Percentiles rank a stretch among this genome's conserved stretches.
phyloP scores from a whole-genome alignment of 441 rosid genomes.

The Geranium incanum region DNA sequence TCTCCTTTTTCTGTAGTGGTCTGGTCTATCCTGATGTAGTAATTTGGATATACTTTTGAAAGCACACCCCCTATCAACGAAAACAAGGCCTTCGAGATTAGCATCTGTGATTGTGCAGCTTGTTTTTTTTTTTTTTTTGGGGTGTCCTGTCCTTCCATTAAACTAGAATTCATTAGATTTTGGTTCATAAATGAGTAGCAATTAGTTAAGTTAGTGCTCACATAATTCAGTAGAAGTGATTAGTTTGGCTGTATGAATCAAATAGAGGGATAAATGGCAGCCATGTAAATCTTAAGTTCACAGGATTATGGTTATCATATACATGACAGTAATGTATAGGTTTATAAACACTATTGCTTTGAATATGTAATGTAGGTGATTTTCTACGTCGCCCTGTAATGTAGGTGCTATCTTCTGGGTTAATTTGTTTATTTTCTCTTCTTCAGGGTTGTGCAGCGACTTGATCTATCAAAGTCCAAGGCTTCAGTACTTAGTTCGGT shows the following conservation, averaged over 20 bases:
- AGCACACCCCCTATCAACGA: neutral
- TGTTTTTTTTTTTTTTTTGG: neutral
- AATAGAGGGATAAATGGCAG: neutral
- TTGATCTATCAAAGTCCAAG: conserved; percentile 93
- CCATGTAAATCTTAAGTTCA: neutral
- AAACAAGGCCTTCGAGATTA: neutral
- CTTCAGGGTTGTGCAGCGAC: conserved; percentile 90
- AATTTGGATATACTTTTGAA: neutral
- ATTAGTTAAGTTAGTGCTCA: neutral
- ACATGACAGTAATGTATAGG: neutral
- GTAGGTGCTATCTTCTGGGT: conserved; percentile 14
- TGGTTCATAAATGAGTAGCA: neutral
- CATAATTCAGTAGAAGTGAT: neutral
- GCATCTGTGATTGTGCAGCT: neutral
- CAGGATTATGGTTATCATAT: neutral
- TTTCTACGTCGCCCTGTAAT: conserved; percentile 3
- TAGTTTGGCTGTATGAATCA: neutral
- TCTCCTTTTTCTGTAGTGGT: neutral
- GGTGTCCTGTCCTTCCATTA: neutral
- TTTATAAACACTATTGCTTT: neutral
- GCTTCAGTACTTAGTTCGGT: conserved; percentile 99
- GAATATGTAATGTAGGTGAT: neutral
- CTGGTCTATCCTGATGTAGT: conserved; percentile 3
- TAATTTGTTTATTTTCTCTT: conserved; percentile 26
- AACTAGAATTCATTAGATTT: neutral